Evolutionary conservation across 352 stramenopile genomes (phyloP).

Genomic region (Pythium rhizo-oryzae): DNA sequence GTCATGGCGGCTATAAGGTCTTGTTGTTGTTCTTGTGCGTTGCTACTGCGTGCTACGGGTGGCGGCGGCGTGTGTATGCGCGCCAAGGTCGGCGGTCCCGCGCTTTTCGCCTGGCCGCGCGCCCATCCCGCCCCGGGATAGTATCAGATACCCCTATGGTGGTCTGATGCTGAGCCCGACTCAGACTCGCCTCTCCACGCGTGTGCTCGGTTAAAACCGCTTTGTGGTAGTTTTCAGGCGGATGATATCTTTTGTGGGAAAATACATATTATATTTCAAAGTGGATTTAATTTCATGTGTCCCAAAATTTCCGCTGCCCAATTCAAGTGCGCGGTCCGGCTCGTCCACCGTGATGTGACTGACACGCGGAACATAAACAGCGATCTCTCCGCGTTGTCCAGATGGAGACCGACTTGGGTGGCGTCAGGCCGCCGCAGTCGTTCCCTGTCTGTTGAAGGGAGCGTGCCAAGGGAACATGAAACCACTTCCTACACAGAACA

Average conservation of each 20-base stretch:
- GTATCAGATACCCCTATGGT: background rate
- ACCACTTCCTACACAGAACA: background rate
- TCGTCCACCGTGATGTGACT: background rate
- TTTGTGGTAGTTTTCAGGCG: background rate
- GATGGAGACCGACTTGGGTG: background rate
- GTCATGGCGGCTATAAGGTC: background rate
- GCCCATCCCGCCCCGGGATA: constrained; percentile 2
- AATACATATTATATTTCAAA: too few species aligned
- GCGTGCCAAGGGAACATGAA: background rate
- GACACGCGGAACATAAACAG: background rate
- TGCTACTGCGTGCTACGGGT: background rate
- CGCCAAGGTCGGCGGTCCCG: constrained; percentile 4
- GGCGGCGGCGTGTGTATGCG: background rate
- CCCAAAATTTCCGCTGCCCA: background rate
- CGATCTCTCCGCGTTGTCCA: background rate
- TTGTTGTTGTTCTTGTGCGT: background rate
- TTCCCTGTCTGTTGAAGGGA: background rate
- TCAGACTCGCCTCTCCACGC: constrained; percentile 5
- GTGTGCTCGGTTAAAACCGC: background rate
- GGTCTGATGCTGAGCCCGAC: background rate
- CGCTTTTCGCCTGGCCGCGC: constrained; percentile 11
- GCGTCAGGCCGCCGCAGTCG: background rate
- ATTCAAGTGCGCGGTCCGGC: background rate
- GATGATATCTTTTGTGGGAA: background rate
- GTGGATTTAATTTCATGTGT: background rate